Evolutionary conservation across 2,329 filamentous ascomycete species (phyloP).

Genomic region (Pyrenophora teres): DNA sequence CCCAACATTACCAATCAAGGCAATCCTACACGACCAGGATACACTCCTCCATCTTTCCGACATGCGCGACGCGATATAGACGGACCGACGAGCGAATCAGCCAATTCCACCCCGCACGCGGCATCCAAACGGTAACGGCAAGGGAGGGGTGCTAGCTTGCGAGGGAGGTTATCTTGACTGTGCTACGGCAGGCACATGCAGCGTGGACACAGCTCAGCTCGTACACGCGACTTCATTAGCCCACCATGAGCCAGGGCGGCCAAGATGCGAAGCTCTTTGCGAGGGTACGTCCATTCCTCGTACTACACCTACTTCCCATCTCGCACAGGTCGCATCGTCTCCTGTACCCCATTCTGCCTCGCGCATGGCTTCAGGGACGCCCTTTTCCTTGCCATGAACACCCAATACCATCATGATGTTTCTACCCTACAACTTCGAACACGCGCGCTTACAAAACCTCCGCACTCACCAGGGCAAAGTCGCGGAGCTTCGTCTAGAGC

Average conservation of each 20-base stretch:
- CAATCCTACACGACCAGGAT: background rate
- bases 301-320: constrained; percentile 23
- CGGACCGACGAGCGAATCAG: constrained; percentile 14
- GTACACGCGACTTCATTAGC: constrained; percentile 31
- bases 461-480: constrained; percentile 85
- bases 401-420: constrained; percentile 43
- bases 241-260: constrained; percentile 68
- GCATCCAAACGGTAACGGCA: constrained; percentile 17
- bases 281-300: constrained; percentile 68
- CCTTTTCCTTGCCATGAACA: constrained; percentile 1
- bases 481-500: constrained; percentile 90
- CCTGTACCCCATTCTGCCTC: background rate
- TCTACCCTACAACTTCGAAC: constrained; percentile 44
- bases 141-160: constrained; percentile 35
- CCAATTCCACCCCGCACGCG: constrained; percentile 18
- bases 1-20: constrained; percentile 5
- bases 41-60: constrained; percentile 5
- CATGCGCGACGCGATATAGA: constrained; percentile 25
- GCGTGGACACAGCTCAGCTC: constrained; percentile 23
- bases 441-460: constrained; percentile 57
- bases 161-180: constrained; percentile 30
- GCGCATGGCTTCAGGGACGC: background rate
- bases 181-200: constrained; percentile 41
- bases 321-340: background rate
- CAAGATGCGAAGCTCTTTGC: constrained; percentile 99